These are phyloP conservation scores for Pythium brachiatum DNA, from an alignment of 352 stramenopile species.

Conservation along the genomic window DNA sequence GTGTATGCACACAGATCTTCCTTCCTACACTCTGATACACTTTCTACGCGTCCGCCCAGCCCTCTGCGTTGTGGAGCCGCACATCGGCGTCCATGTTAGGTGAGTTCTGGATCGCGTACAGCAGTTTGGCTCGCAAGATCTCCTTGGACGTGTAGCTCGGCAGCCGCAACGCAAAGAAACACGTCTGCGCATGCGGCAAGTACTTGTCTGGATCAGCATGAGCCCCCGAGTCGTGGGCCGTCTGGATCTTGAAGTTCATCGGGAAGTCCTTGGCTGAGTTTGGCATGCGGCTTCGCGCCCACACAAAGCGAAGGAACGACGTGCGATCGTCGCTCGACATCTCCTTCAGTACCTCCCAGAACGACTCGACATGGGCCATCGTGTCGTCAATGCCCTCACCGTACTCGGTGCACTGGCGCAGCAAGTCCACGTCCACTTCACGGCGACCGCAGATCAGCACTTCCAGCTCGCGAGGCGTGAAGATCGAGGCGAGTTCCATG, in stretches of 20 bases:
- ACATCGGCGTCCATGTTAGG: slow-evolving; percentile 94
- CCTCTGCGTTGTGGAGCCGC: slow-evolving; percentile 89
- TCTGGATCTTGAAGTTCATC: slow-evolving; percentile 93
- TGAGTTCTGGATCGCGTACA: slow-evolving; percentile 95
- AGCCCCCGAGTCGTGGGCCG: slow-evolving; percentile 76
- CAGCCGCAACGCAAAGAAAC: slow-evolving; percentile 98
- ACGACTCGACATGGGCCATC: slow-evolving; percentile 90
- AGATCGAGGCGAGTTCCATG: slow-evolving; percentile 94
- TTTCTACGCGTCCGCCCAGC: slow-evolving; percentile 79
- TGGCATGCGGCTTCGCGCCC: slow-evolving; percentile 95
- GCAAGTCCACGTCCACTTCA: slow-evolving; percentile 96
- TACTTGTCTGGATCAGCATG: slow-evolving; percentile 85
- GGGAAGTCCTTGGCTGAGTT: slow-evolving; percentile 96
- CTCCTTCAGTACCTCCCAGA: slow-evolving; percentile 96
- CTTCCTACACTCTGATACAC: background rate
- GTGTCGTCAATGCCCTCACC: slow-evolving; percentile 91
- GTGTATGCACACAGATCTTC: background rate
- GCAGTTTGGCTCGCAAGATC: slow-evolving; percentile 77
- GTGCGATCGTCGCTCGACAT: slow-evolving; percentile 95
- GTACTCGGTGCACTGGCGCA: slow-evolving; percentile 96
- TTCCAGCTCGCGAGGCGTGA: slow-evolving; percentile 95
- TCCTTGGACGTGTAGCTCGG: slow-evolving; percentile 94
- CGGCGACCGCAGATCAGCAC: slow-evolving; percentile 95
- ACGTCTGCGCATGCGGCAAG: slow-evolving; percentile 98
- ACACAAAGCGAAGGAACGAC: slow-evolving; percentile 97